phyloP scores from a whole-genome alignment of 106 monocot genomes.

The Allium sativum region DNA sequence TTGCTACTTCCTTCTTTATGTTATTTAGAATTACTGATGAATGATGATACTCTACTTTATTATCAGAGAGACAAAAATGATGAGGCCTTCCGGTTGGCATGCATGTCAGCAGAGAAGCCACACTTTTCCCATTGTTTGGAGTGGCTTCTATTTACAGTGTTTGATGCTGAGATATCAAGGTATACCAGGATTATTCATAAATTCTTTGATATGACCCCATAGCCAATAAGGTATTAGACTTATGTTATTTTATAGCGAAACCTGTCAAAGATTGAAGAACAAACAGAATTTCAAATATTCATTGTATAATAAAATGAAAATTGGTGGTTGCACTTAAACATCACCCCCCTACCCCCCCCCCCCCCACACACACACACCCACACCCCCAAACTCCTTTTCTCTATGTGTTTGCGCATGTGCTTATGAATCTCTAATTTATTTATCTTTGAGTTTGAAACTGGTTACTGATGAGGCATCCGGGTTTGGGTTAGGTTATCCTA shows the following conservation, averaged over 20 bases:
- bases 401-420: background rate
- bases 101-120: conserved; percentile 85
- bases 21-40: no score
- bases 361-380: background rate
- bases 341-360: no score
- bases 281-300: no score
- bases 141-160: conserved; percentile 99
- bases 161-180: conserved; percentile 99
- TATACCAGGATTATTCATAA: conserved; percentile 12
- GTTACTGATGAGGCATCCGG: background rate
- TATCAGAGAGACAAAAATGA: conserved; percentile 83
- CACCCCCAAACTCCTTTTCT: no score
- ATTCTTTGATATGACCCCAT: no score
- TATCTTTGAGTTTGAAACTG: background rate
- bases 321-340: no score
- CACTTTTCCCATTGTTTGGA: conserved; percentile 98
- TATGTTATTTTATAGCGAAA: no score
- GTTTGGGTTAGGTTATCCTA: no score
- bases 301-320: no score
- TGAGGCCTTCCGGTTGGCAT: conserved; percentile 83
- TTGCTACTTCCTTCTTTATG: background rate
- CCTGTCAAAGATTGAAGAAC: no score
- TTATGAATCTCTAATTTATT: background rate
- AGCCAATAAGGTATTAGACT: no score
- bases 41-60: background rate